Conservation (phyloP, 305 asterid genomes). For the Fraxinus albicans region DNA sequence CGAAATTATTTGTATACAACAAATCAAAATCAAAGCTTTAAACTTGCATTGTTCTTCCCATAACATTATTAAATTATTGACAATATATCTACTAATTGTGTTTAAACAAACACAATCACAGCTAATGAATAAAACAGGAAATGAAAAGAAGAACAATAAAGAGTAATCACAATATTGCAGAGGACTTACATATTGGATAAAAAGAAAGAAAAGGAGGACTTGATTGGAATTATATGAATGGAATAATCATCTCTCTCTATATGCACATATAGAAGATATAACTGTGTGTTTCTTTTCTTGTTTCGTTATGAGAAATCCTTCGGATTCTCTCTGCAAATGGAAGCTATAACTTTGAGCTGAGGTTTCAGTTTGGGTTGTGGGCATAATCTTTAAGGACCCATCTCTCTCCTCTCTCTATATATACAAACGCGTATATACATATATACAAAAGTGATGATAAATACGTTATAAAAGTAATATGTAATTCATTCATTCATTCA, state of each 20-base stretch:
- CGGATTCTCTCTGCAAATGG: conserved; percentile 22
- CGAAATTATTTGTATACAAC: conserved; percentile 21
- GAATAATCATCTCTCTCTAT: conserved; percentile 39
- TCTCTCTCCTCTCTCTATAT: conserved; percentile 6
- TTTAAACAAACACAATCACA: conserved; percentile 16
- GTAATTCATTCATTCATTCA: neutral
- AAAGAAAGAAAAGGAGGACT: conserved; percentile 36
- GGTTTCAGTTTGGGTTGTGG: conserved; percentile 2
- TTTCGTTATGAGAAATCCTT: conserved; percentile 35
- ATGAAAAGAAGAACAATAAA: neutral
- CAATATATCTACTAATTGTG: conserved; percentile 47
- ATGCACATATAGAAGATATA: conserved; percentile 25
- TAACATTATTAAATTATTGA: conserved; percentile 20
- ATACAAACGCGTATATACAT: neutral
- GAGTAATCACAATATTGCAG: conserved; percentile 17
- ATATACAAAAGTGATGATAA: neutral
- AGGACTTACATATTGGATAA: conserved; percentile 64
- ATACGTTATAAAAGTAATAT: neutral
- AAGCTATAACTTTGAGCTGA: neutral
- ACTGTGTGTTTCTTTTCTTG: conserved; percentile 19
- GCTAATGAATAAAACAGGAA: conserved; percentile 5
- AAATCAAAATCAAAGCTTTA: conserved; percentile 33
- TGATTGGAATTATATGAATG: conserved; percentile 41
- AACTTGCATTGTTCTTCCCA: conserved; percentile 44
- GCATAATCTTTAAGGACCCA: conserved; percentile 20